Percentiles rank a stretch among this genome's conserved stretches.
Conservation (phyloP, 176 grass and related monocot genomes). For the Rhynchospora breviuscula region DNA sequence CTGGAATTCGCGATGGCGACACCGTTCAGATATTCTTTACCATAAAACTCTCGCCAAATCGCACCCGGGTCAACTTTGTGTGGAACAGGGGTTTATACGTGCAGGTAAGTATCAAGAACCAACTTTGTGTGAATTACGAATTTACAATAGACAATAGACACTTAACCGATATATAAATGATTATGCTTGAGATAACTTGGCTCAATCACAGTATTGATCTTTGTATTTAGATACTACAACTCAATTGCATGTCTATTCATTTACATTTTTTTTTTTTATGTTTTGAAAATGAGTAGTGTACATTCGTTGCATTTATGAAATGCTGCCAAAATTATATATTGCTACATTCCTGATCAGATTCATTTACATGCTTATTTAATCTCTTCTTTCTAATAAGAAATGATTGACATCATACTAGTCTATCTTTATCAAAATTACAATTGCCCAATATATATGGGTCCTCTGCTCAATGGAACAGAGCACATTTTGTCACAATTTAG, state of each 20-base stretch:
- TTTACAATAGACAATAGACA: neutral
- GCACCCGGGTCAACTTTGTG: slow-evolving; percentile 62
- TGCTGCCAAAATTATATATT: neutral
- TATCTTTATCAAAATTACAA: neutral
- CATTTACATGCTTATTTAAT: neutral
- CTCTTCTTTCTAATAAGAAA: neutral
- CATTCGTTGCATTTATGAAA: neutral
- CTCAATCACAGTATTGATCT: neutral
- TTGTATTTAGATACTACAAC: neutral
- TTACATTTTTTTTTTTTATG: too few relatives aligned
- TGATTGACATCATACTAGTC: neutral
- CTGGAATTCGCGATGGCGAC: slow-evolving; percentile 55
- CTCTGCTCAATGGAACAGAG: neutral
- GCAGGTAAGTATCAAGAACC: slow-evolving; percentile 27
- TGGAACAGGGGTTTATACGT: slow-evolving; percentile 98
- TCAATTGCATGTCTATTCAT: neutral
- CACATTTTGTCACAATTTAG: neutral
- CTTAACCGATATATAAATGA: neutral
- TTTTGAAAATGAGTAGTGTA: too few relatives aligned
- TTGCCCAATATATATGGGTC: neutral
- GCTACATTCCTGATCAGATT: neutral
- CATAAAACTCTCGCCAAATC: slow-evolving; percentile 70
- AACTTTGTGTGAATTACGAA: too few relatives aligned
- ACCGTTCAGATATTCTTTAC: slow-evolving; percentile 59
- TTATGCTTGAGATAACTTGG: neutral